These are phyloP conservation scores for Gracilariopsis chorda DNA, from an alignment of 23 red algal genomes.

Conservation along the genomic window DNA sequence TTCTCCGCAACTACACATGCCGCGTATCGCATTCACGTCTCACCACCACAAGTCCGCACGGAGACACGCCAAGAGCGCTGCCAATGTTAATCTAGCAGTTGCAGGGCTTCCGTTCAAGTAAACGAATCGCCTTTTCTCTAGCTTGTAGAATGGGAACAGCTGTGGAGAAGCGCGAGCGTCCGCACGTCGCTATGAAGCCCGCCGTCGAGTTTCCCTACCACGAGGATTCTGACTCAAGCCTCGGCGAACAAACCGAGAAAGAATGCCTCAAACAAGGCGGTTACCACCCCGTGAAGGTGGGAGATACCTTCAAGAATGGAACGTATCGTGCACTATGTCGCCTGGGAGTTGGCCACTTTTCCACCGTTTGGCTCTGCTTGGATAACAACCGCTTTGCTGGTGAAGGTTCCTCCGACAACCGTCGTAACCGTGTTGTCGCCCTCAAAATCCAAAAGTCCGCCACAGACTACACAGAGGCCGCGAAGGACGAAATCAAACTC, in stretches of 20 bases:
- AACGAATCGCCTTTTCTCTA: too few relatives aligned
- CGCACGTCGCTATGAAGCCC: not conserved
- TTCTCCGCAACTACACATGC: too few relatives aligned
- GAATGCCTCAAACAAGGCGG: conserved; percentile 67
- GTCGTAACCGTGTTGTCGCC: conserved; percentile 57
- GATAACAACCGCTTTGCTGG: conserved; percentile 43
- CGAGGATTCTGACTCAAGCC: conserved; percentile 49
- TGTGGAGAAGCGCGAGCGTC: conserved; percentile 38
- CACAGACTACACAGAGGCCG: conserved; percentile 88
- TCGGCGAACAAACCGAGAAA: conserved; percentile 45
- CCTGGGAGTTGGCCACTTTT: conserved; percentile 95
- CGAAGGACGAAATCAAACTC: conserved; percentile 87
- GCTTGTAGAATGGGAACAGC: conserved; percentile 3
- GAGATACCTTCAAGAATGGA: conserved; percentile 83
- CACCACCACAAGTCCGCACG: too few relatives aligned
- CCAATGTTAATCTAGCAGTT: too few relatives aligned
- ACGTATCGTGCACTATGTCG: conserved; percentile 72
- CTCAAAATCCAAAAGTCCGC: conserved; percentile 95
- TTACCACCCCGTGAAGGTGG: conserved; percentile 80
- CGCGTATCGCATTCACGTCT: too few relatives aligned
- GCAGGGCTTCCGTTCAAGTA: too few relatives aligned
- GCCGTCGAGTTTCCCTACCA: conserved; percentile 38
- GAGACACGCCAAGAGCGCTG: too few relatives aligned
- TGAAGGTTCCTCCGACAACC: not conserved
- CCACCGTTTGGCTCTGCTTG: conserved; percentile 87